Percentiles rank a stretch among this genome's conserved stretches.
Conservation (phyloP, 2,329 filamentous ascomycete genomes). For the Penicillium brevicompactum region DNA sequence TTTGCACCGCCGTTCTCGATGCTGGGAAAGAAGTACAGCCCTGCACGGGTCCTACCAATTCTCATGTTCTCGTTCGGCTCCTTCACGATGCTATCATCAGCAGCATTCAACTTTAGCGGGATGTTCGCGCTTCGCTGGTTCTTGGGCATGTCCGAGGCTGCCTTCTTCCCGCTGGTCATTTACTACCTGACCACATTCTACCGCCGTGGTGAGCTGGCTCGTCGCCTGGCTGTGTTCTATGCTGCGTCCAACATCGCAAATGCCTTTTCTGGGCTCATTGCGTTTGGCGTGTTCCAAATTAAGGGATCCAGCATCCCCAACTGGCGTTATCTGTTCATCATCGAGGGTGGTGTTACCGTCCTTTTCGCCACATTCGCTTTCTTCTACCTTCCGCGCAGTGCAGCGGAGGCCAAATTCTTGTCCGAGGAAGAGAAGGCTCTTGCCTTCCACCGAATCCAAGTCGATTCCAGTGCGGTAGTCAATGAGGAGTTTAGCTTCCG, state of each 20-base stretch:
- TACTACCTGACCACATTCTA: conserved; percentile 70
- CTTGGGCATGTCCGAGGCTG: conserved; percentile 67
- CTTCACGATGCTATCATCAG: conserved; percentile 62
- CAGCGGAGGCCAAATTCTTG: conserved; percentile 66
- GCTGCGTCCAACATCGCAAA: conserved; percentile 74
- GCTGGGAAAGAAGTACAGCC: conserved; percentile 68
- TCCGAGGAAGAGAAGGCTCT: conserved; percentile 66
- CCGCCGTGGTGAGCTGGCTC: conserved; percentile 68
- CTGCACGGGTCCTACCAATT: conserved; percentile 63
- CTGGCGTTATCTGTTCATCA: conserved; percentile 58
- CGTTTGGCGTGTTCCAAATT: conserved; percentile 65
- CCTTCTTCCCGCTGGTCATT: conserved; percentile 70
- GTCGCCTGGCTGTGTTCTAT: conserved; percentile 73
- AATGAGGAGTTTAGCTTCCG: conserved; percentile 58
- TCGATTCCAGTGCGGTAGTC: conserved; percentile 70
- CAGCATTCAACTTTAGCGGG: conserved; percentile 62
- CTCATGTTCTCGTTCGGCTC: conserved; percentile 71
- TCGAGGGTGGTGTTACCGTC: conserved; percentile 63
- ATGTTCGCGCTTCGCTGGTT: conserved; percentile 71
- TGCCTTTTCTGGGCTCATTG: conserved; percentile 63
- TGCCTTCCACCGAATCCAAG: conserved; percentile 72
- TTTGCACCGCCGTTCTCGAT: conserved; percentile 68
- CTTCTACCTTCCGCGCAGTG: conserved; percentile 68
- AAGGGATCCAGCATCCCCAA: conserved; percentile 49
- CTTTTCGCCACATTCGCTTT: conserved; percentile 65